phyloP scores from a whole-genome alignment of 2,329 filamentous ascomycete species.

The Sporothrix phasma region DNA sequence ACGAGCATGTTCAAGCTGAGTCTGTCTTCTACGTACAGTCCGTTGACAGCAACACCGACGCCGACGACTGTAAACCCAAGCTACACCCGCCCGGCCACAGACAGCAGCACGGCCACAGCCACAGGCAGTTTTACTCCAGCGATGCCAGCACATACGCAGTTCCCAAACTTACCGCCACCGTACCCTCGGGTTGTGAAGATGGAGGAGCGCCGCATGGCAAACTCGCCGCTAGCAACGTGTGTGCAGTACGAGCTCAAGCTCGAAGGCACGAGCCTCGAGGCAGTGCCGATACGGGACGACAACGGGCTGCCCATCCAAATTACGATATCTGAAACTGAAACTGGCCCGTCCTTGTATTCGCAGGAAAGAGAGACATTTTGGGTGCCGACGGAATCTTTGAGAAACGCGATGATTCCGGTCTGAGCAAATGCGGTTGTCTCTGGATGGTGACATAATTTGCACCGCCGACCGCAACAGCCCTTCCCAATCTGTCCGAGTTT shows the following conservation, averaged over 20 bases:
- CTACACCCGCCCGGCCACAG: background rate
- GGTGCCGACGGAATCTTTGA: constrained; percentile 5
- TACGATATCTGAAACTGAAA: constrained; percentile 34
- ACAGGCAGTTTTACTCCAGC: constrained; percentile 7
- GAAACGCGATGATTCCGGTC: constrained; percentile 25
- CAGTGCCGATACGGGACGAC: constrained; percentile 27
- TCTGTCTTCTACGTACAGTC: constrained; percentile 12
- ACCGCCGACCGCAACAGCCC: no score
- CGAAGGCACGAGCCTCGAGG: constrained; percentile 26
- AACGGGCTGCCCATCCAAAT: constrained; percentile 34
- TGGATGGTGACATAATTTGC: constrained; percentile 38
- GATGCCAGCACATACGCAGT: constrained; percentile 2
- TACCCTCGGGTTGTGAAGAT: constrained; percentile 48
- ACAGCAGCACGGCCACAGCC: background rate
- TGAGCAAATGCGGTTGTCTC: constrained; percentile 44
- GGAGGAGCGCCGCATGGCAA: constrained; percentile 39
- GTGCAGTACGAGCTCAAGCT: constrained; percentile 38
- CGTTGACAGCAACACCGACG: constrained; percentile 6
- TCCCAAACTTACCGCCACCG: constrained; percentile 21
- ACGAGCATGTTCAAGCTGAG: constrained; percentile 28
- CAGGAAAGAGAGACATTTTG: background rate
- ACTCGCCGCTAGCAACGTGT: constrained; percentile 33
- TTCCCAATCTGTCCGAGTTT: background rate
- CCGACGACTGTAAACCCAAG: constrained; percentile 7
- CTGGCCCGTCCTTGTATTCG: constrained; percentile 14